Evolutionary conservation across 2,329 filamentous ascomycete species (phyloP).

Genomic region (Epichloe hybrida): DNA sequence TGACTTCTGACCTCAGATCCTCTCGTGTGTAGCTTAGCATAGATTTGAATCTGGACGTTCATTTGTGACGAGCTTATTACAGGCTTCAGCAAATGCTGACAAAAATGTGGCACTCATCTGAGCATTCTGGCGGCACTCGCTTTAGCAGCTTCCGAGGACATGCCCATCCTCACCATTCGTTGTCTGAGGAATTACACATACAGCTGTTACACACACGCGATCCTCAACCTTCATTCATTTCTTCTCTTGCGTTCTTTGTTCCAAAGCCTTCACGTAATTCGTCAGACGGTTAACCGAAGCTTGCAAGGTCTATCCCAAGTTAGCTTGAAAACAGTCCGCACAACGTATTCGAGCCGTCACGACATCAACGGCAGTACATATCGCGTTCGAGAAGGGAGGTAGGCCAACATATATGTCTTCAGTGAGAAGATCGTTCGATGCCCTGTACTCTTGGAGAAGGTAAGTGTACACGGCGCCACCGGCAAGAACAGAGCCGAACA

Average conservation of each 20-base stretch:
- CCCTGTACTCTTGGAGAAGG: constrained; percentile 82
- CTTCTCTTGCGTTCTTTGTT: constrained; percentile 62
- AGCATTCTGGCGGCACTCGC: neutral
- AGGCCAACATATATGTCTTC: constrained; percentile 91
- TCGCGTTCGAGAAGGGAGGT: neutral
- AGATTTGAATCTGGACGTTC: neutral
- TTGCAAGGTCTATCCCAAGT: constrained; percentile 59
- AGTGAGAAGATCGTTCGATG: constrained; percentile 82
- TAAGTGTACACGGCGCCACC: constrained; percentile 83
- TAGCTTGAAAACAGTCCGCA: neutral
- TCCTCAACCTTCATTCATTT: constrained; percentile 3
- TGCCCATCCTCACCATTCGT: no score
- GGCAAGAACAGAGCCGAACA: constrained; percentile 68
- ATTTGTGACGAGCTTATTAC: neutral
- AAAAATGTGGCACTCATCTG: neutral
- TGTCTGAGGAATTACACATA: neutral
- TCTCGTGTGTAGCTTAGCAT: neutral
- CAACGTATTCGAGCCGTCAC: neutral
- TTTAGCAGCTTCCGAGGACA: neutral
- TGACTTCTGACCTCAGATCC: neutral
- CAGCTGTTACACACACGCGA: neutral
- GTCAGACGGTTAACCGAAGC: constrained; percentile 75
- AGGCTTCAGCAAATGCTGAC: neutral
- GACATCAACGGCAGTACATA: neutral
- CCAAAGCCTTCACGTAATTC: constrained; percentile 67